Evolutionary conservation across 139 green algal species (phyloP), one percentile per base, ranked within the genome.

Genomic region (Dunaliella sp.): DNA sequence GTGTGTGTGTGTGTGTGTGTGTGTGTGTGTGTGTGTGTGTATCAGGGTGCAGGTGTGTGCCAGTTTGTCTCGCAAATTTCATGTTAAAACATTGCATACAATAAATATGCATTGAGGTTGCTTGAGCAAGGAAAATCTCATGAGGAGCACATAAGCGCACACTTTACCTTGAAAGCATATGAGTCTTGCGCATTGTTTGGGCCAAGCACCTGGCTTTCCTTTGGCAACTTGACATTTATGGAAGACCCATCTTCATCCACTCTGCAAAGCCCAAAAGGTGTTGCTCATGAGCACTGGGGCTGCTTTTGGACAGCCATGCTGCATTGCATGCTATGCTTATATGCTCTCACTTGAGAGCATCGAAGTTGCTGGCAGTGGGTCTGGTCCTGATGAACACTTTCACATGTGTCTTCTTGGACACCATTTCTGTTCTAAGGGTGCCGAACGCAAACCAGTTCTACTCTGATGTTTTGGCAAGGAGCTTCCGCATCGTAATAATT

Each of bases 181-280:
- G 33, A 89, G 16, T 94, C 91, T 72, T 90, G 87, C 85, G 95
- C 87, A 82, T 95, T 96, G 86, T 95, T 96, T 35, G 95, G 87
- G 1, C 91, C 36, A 0, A 92, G 93, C 1, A 85, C 85, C 3
- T 86, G 34, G 33, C 85, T 88, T 28, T 92, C 89, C 83, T 96
- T 96, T 3, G 89, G 91, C 31, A 94, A 57, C 21, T 91, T 80
- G 0, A 94, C 77, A 0, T 82, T 83, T 0, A 95, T 78, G 7
- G 65, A 89, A 24, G 85, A 58, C 0, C 85, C 85, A 85, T 94
- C 92, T 2, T 83, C 59, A 0, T 88, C 86, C 16, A 91, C 79
- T 58, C 92, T 94, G 84, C 80, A 77, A n/a, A n/a, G n/a, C n/a
- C n/a, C n/a, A n/a, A n/a, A n/a, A n/a, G n/a, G n/a, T n/a, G n/a